Base-by-base conservation (phyloP, 1,284 basidiomycete species). In the Rugosomyces carneus region DNA sequence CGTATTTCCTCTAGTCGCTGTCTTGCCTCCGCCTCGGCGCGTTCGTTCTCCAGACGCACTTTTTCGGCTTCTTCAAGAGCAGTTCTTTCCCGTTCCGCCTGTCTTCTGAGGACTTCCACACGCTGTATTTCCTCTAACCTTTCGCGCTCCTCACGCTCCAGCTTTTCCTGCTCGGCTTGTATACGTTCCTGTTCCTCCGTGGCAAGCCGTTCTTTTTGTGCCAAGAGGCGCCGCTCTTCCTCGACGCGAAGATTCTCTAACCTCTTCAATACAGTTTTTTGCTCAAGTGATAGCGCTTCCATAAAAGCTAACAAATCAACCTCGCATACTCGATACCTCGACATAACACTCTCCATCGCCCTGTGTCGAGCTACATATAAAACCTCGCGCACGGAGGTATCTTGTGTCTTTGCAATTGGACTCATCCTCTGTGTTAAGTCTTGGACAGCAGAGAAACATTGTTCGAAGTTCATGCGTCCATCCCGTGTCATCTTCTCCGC, bases 341-440 rank as follows among this genome's bases (percentile, higher is more conserved):
- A 50, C 52, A 81, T 75, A 1, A 68, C 63, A 52, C 78, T 72
- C 54, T 79, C 72, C 10, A 76, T 64, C 7, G 65, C 66, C 45
- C 67, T 65, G 37, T 64, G 63, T 34, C 82, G 72, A 7, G 75
- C 55, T 15, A 65, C 60, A 47, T 74, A 68, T 1, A 84, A 47
- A n/a, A 57, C 56, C 40, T 77, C 70, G 31, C 70, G 67, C 18
- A 69, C 61, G 27, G 64, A 55, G 11, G 64, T 47, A 42, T 78
- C 75, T 23, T 66, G 59, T 1, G 64, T 57, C 35, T 64, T 64
- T 7, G 75, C 66, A 11, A 60, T 50, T 35, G 63, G 55, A 15
- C 80, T 73, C 67, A 88, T 77, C 20, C 60, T 62, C 16, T 68
- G 68, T 16, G 84, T 62, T 4, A 74, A 60, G 36, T 76, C 72